Conservation (phyloP, 257 asterid genomes). For the Forsythia suspensa region DNA sequence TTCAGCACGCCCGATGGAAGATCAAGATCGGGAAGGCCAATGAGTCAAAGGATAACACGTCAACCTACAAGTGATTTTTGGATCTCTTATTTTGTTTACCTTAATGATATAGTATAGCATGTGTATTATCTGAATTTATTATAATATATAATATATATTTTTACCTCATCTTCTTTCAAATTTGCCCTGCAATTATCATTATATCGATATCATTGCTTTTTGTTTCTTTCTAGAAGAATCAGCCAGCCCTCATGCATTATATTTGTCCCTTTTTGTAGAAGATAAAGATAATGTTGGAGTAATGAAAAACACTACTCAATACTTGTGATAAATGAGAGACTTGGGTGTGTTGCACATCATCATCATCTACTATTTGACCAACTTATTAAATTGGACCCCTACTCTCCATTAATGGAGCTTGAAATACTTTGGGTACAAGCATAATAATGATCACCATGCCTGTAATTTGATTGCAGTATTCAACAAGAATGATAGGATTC, state of each 20-base stretch:
- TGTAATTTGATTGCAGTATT: not conserved
- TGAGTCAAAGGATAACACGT: constrained; percentile 11
- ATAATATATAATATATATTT: not conserved
- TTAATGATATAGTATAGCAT: constrained; percentile 48
- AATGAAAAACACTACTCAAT: not conserved
- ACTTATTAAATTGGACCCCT: not conserved
- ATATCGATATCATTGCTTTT: not conserved
- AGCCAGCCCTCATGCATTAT: not conserved
- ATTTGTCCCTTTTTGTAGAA: not conserved
- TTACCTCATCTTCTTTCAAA: not conserved
- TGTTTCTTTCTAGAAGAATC: not conserved
- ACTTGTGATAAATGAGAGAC: not conserved
- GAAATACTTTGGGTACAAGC: not conserved
- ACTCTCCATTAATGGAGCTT: constrained; percentile 9
- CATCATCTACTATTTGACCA: not conserved
- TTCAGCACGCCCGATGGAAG: constrained; percentile 40
- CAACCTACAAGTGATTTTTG: constrained; percentile 26
- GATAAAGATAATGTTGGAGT: not conserved
- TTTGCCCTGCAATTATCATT: not conserved
- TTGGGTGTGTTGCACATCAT: not conserved
- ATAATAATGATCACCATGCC: not conserved
- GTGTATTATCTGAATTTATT: constrained; percentile 30
- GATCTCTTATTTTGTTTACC: constrained; percentile 39
- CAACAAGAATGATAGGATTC: not conserved
- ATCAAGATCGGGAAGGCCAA: constrained; percentile 31